These are phyloP conservation scores for Verticillium dahliae DNA, from an alignment of 2,329 filamentous ascomycete genomes.

Conservation along the genomic window DNA sequence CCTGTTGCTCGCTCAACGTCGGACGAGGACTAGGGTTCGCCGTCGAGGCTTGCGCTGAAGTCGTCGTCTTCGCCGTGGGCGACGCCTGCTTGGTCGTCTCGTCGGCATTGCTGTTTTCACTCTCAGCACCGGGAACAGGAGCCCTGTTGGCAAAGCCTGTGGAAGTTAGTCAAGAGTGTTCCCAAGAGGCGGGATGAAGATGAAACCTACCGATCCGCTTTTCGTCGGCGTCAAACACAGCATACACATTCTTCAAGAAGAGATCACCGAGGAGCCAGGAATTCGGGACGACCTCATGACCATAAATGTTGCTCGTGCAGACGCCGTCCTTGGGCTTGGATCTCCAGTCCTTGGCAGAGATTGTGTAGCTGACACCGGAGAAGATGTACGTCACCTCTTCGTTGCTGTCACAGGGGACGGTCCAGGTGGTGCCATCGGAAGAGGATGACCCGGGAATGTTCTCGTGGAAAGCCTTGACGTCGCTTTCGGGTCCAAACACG, in stretches of 20 bases:
- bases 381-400: conserved; percentile 59
- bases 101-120: not conserved
- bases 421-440: conserved; percentile 56
- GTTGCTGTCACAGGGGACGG: conserved; percentile 65
- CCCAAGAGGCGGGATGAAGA: not conserved
- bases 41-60: not conserved
- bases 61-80: not conserved
- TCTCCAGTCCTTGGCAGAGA: conserved; percentile 68
- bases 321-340: conserved; percentile 34
- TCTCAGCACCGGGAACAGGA: not conserved
- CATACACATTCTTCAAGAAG: conserved; percentile 86
- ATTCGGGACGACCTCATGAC: conserved; percentile 57
- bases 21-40: not conserved
- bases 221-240: conserved; percentile 73
- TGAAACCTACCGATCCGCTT: conserved; percentile 50
- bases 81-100: not conserved
- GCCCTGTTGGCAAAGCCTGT: conserved; percentile 1
- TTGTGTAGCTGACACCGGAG: conserved; percentile 57
- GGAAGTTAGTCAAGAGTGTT: conserved; percentile 49
- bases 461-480: conserved; percentile 59
- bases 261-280: conserved; percentile 79
- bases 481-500: conserved; percentile 61
- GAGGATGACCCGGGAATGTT: conserved; percentile 56
- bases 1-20: not conserved
- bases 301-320: conserved; percentile 70